Evolutionary conservation across 768 basidiomycete species (phyloP).

Genomic region (Ramaria rubella): DNA sequence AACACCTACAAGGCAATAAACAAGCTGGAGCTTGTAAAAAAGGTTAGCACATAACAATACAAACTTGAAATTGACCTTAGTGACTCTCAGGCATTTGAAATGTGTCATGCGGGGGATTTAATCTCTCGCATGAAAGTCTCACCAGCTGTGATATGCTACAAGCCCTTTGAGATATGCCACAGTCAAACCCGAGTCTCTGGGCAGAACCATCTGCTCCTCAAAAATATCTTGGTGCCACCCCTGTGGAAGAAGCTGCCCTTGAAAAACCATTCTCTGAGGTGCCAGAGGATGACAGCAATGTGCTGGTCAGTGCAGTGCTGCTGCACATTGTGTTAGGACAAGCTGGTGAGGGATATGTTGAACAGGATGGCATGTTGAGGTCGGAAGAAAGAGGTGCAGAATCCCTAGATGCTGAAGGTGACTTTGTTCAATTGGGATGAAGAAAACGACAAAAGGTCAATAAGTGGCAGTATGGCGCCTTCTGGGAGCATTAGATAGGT

Average conservation of each 20-base stretch:
- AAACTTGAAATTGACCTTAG: neutral
- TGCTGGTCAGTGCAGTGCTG: neutral
- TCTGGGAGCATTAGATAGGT: neutral
- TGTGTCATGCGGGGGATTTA: slow-evolving; percentile 20
- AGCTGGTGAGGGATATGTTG: neutral
- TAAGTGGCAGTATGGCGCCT: neutral
- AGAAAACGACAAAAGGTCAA: neutral
- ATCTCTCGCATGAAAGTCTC: slow-evolving; percentile 23
- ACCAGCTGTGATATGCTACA: slow-evolving; percentile 13
- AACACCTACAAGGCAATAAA: slow-evolving; percentile 26
- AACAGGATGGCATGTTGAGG: slow-evolving; percentile 12
- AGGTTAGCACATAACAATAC: slow-evolving; percentile 15
- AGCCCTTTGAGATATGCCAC: neutral
- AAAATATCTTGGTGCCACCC: neutral
- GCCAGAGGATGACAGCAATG: neutral
- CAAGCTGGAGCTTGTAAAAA: slow-evolving; percentile 23
- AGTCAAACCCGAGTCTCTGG: neutral
- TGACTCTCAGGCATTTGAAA: slow-evolving; percentile 22
- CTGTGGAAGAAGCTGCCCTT: neutral
- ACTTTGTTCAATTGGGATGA: neutral
- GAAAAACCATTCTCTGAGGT: neutral
- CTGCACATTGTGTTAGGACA: neutral
- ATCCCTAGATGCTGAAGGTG: neutral
- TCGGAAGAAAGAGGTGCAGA: neutral
- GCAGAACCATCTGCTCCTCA: neutral